Base-by-base conservation (phyloP, 2,329 filamentous ascomycete species). In the Sporothrix euskadiensis region DNA sequence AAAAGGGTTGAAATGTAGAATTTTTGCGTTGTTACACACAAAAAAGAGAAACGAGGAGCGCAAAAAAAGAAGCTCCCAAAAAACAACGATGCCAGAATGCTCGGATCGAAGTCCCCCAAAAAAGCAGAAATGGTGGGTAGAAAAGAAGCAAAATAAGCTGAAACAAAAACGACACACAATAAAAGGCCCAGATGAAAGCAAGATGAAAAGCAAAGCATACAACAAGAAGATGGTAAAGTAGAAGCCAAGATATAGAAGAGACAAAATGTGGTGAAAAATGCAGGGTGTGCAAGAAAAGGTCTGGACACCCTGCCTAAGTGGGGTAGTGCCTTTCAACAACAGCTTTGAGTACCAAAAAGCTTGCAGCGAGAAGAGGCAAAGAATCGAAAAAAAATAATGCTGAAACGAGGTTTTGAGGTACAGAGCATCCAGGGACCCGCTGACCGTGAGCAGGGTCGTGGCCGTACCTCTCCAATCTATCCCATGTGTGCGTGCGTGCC, bases 381-480 rank as follows among this genome's bases (percentile, higher is more conserved):
- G 52, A 70, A 71, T 39, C 22, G 49, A 71, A 71, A 49, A 26
- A 4, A 49, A 44, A 35, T 32, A 52, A 72, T 47, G 63, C 39
- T 26, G 39, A 32, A 63, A 61, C 52, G 56, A 41, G 30, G 59
- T 65, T 26, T 66, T 22, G 63, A 44, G 63, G 49, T 49, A 56
- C n/a, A 56, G 32, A 22, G 39, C 56, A 35, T 9, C 19, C 22
- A n/a, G 49, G 56, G 30, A 49, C 54, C 19, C 70, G 22, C 26
- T 57, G 41, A 47, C 54, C 30, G 19, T 14, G 14, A n/a, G n/a
- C 32, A 32, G 19, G 4, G 41, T 52, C 71, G 59, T n/a, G 8
- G 47, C 19, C 10, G 52, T 56, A 19, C 61, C 32, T 72, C 47
- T 66, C 71, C 71, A 72, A 66, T 72, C 59, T 72, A 66, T 72